Conservation (phyloP, 208 protist genomes). For the Acanthamoeba healyi region DNA sequence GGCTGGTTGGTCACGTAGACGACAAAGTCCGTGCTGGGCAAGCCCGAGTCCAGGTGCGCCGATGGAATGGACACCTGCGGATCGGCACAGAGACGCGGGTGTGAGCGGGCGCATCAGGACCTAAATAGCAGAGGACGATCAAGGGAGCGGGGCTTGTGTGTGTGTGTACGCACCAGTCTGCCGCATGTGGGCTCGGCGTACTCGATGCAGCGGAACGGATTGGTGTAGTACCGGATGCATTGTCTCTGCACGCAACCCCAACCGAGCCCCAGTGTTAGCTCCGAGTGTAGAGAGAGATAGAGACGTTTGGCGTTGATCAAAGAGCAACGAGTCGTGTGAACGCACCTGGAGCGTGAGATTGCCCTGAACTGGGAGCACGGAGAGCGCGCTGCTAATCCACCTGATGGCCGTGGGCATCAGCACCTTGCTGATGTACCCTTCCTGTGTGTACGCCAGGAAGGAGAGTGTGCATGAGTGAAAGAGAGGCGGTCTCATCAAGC, state of each 20-base stretch:
- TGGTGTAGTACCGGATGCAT: slow-evolving; percentile 1
- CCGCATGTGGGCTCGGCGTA: slow-evolving; percentile 34
- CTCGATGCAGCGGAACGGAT: slow-evolving; percentile 48
- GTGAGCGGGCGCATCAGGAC: neutral
- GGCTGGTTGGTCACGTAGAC: slow-evolving; percentile 55
- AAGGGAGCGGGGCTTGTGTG: neutral
- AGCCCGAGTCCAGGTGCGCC: neutral
- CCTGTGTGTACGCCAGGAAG: neutral
- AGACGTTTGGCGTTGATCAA: no score
- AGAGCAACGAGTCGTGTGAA: neutral
- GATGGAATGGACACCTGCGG: neutral
- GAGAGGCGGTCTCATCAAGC: neutral
- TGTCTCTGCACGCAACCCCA: no score
- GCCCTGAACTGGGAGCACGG: neutral
- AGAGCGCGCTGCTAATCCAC: slow-evolving; percentile 8
- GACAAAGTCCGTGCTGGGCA: neutral
- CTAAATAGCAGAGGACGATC: neutral
- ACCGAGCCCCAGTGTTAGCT: no score
- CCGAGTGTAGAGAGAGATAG: no score
- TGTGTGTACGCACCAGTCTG: neutral
- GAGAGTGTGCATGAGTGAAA: neutral
- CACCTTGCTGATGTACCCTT: neutral
- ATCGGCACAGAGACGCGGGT: neutral
- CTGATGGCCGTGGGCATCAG: neutral
- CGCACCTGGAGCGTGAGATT: slow-evolving; percentile 21